These are phyloP conservation scores for Vigna hirtella DNA, from an alignment of 306 rosid genomes.

Conservation along the genomic window DNA sequence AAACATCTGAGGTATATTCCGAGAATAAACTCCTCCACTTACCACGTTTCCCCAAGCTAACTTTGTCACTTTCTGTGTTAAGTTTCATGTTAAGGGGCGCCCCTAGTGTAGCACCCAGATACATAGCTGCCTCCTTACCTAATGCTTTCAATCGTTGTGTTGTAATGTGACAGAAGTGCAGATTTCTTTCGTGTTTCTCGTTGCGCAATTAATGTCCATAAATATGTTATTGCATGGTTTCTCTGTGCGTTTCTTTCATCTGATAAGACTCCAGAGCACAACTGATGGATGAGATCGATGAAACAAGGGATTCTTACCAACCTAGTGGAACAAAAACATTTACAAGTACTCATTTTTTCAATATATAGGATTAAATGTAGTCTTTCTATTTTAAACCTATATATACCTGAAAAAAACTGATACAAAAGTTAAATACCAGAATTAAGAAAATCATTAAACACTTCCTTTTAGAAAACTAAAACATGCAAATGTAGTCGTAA, in stretches of 20 bases:
- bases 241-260: neutral
- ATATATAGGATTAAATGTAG: too few species aligned
- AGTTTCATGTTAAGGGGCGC: constrained; percentile 12
- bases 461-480: too few species aligned
- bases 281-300: too few species aligned
- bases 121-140: constrained; percentile 15
- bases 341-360: too few species aligned
- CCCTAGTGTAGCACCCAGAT: constrained; percentile 33
- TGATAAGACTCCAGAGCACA: too few species aligned
- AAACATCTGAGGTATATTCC: constrained; percentile 58
- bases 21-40: constrained; percentile 71
- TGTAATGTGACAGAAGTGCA: neutral
- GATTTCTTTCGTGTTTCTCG: neutral
- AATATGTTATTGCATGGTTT: neutral
- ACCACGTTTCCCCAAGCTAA: constrained; percentile 37
- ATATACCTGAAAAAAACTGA: too few species aligned
- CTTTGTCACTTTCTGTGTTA: constrained; percentile 6
- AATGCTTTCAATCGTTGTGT: constrained; percentile 30
- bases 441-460: too few species aligned
- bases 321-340: too few species aligned
- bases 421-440: too few species aligned
- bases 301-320: too few species aligned
- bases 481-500: too few species aligned
- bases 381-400: too few species aligned
- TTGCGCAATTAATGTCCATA: neutral